Conservation (phyloP, 257 asterid species). For the Scutellaria galericulata region DNA sequence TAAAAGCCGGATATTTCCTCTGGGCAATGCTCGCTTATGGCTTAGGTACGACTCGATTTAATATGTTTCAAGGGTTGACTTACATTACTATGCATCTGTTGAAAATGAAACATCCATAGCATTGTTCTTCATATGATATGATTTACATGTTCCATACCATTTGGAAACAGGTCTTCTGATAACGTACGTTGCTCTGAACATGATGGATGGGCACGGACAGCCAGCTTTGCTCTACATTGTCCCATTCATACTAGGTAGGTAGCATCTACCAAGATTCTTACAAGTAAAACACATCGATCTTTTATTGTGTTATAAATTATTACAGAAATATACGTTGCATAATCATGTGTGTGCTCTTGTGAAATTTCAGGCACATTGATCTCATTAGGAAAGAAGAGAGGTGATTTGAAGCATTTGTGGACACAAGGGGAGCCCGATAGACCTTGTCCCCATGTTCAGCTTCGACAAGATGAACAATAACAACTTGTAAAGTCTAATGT, state of each 20-base stretch:
- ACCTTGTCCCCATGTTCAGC: conserved; percentile 77
- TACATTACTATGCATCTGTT: neutral
- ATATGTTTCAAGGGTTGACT: neutral
- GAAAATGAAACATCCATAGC: neutral
- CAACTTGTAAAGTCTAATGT: neutral
- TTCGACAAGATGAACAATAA: conserved; percentile 43
- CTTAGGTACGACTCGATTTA: conserved; percentile 53
- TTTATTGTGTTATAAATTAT: neutral
- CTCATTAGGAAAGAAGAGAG: conserved; percentile 72
- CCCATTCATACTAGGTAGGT: conserved; percentile 92
- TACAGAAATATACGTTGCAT: neutral
- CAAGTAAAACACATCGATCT: neutral
- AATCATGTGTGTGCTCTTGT: neutral
- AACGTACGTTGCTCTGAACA: conserved; percentile 87
- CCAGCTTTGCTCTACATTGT: conserved; percentile 98
- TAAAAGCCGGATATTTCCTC: conserved; percentile 78
- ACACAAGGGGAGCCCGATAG: conserved; percentile 86
- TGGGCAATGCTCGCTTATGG: conserved; percentile 96
- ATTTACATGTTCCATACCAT: neutral
- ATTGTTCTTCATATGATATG: neutral
- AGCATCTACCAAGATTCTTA: neutral
- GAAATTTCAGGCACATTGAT: conserved; percentile 73
- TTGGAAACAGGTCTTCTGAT: conserved; percentile 70
- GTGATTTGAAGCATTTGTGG: conserved; percentile 85
- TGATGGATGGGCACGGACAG: conserved; percentile 99